Evolutionary conservation across 1,139 yeast species (phyloP), one percentile per base, ranked within the genome.

Genomic region (Pneumocystis canis): DNA sequence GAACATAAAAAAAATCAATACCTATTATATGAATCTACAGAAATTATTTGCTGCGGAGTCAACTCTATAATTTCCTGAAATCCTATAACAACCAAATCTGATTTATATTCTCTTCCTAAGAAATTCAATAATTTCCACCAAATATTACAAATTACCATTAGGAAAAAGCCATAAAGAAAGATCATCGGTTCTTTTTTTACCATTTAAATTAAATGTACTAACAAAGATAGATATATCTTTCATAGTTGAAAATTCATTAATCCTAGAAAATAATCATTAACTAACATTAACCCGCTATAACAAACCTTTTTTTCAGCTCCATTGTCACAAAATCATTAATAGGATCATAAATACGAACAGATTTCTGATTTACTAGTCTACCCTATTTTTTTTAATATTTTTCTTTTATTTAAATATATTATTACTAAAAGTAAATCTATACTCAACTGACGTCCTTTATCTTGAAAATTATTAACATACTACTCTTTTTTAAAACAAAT

Each of bases 391-490:
- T 20, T 35, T 20, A 35, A 39, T 20, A 56, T n/a, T 6, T 6
- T 28, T 11, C 30, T 57, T n/a, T 47, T 28, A 35, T 57, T 3
- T 39, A 57, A 25, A 20, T 20, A 39, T 9, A 57, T 35, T 5
- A 35, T 28, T 57, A 57, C 59, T 35, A 94, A 77, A 58, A 94
- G 74, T 11, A 86, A 78, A 72, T 94, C 99, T 71, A 90, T 89
- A 0, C 89, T 86, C 28, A 83, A 81, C 72, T 94, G 98, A 67
- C 90, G 87, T 59, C 84, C 85, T 69, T 88, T 88, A 74, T 94
- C 99, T 67, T 89, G 89, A 75, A 94, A 94, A 66, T 95, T 90
- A 74, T 94, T 94, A 72, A 92, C 92, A 72, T 94, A 94, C 83
- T 47, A 25, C 25, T 47, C 2, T 1, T 47, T 20, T 47, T 47